Evolutionary conservation across 768 basidiomycete species (phyloP), one percentile per base, ranked within the genome.

Genomic region (Fomitopsis serialis): DNA sequence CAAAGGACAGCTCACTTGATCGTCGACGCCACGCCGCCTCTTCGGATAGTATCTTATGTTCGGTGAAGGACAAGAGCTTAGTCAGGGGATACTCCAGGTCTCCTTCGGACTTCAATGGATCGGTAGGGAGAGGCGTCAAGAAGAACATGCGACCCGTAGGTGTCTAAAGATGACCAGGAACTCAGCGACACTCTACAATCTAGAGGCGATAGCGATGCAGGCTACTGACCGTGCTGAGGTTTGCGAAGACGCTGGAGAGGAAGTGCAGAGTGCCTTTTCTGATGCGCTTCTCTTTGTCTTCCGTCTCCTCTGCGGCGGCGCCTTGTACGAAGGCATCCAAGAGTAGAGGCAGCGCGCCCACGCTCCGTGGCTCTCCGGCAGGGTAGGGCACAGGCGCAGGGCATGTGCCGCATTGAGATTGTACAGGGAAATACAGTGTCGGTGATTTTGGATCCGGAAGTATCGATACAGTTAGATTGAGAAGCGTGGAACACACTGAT

Each of bases 181-280:
- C 17, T 15, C n/a, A 8, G 9, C 42, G 15, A 12, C 34, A 11
- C 29, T n/a, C 40, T 2, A 21, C 48, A 43, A 13, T 1, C 10
- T 6, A 15, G 9, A 1, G 21, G 32, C 1, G 21, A 6, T 17
- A 4, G 6, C 13, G 8, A 40, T 8, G 37, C 15, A 5, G 29
- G 25, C 10, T 17, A 74, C 84, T 63, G 64, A 94, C 95, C 58
- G 81, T 79, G 48, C 81, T 88, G 52, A 97, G 69, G 65, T 98
- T 98, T 11, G 94, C 93, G 64, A 98, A 97, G 12, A 98, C 96
- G 58, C 87, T 91, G 1, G 95, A 85, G 21, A 98, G 74, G 69
- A 98, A 98, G 70, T 98, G 89, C 17, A 96, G 76, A 44, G 87
- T 76, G 45, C 85, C 92, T 70, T 93, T 94, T 43, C 85, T 73